phyloP scores from a whole-genome alignment of 2,329 filamentous ascomycete genomes.

The Sphaerulina vaccinii region DNA sequence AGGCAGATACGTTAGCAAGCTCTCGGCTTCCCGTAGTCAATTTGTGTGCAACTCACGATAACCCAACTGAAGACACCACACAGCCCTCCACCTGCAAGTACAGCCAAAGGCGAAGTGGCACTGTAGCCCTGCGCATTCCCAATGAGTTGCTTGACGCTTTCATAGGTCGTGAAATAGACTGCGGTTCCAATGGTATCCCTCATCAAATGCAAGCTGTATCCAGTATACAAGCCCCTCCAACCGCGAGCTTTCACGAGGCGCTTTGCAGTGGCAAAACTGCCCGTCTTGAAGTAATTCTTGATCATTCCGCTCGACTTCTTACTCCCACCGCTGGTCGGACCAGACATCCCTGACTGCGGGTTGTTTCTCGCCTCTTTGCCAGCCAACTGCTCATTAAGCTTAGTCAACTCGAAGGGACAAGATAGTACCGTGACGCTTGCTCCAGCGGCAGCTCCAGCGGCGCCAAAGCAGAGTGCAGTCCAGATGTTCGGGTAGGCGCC shows the following conservation, averaged over 20 bases:
- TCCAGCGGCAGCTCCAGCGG: slow-evolving; percentile 75
- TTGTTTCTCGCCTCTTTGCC: slow-evolving; percentile 63
- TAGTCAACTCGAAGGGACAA: slow-evolving; percentile 87
- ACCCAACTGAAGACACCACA: slow-evolving; percentile 85
- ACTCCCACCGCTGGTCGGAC: slow-evolving; percentile 6
- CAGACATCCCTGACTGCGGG: background rate
- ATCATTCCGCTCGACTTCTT: background rate
- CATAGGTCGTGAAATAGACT: slow-evolving; percentile 88
- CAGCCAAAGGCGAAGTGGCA: slow-evolving; percentile 75
- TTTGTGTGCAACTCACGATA: slow-evolving; percentile 54
- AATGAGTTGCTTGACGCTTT: slow-evolving; percentile 78
- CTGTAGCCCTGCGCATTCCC: slow-evolving; percentile 71
- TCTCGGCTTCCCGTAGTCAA: background rate
- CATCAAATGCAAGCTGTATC: slow-evolving; percentile 78
- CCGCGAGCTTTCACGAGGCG: slow-evolving; percentile 76
- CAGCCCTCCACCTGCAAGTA: slow-evolving; percentile 73
- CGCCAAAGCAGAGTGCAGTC: slow-evolving; percentile 73
- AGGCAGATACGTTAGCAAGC: slow-evolving; percentile 8
- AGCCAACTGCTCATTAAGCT: slow-evolving; percentile 81
- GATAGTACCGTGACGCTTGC: slow-evolving; percentile 77
- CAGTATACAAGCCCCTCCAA: slow-evolving; percentile 72
- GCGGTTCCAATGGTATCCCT: slow-evolving; percentile 79
- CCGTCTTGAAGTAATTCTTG: slow-evolving; percentile 12
- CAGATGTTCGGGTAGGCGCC: slow-evolving; percentile 71
- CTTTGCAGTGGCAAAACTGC: slow-evolving; percentile 59